Evolutionary conservation across 1,284 basidiomycete species (phyloP), one percentile per base, ranked within the genome.

Genomic region (Phylloporus gajari): DNA sequence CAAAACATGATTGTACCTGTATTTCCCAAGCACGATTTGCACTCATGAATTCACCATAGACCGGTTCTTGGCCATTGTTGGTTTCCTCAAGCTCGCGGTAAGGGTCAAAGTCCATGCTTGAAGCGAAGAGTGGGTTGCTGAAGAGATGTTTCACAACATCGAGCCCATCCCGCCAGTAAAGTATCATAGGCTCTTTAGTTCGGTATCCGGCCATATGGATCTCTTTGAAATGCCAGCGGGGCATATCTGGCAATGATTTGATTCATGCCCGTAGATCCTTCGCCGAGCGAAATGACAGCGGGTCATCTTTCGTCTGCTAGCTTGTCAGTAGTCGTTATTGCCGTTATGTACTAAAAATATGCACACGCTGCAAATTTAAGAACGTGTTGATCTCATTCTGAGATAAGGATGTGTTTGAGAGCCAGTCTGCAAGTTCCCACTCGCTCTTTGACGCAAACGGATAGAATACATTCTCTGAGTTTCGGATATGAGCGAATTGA

Each of bases 31-130:
- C 70, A 30, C 17, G 40, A 40, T 75, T 48, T 3, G 30, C 40
- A 12, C 73, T 74, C 73, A 74, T 74, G 30, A 74, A 75, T 48
- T 75, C 62, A 6, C 65, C 53, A 35, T 72, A 74, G 0, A 71
- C 13, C 2, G 1, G 30, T 53, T 71, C 53, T 9, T 27, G 19
- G 13, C 46, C 46, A 3, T 7, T n/a, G 8, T 30, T 7, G 3
- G 53, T 56, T 11, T n/a, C 27, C 25, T 59, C 30, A n/a, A 59
- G 46, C 5, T 67, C 42, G 3, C 32, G 19, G n/a, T 59, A 67
- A 25, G 56, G 56, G 11, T 32, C 15, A 19, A 44, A 40, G 7
- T 56, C 23, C 23, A 46, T 71, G 13, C 44, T 42, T 8, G 32
- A 32, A 2, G 53, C 35, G 4, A 68, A 71, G 0, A n/a, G 1